phyloP scores from a whole-genome alignment of 1,139 yeast species.

The Meyerozyma elateridarum region DNA sequence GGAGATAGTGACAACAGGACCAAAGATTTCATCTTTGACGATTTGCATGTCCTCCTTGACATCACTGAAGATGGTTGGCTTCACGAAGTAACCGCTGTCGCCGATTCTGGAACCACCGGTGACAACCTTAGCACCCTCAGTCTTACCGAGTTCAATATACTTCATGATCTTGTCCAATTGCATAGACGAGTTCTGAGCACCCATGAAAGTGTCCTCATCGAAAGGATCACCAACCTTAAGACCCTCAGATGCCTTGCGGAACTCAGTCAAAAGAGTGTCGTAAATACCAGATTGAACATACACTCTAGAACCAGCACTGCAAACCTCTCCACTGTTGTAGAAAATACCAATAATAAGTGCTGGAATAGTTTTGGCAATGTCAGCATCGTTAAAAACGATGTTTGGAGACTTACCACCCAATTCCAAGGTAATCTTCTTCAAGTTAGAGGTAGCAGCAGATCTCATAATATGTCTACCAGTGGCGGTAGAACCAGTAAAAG shows the following conservation, averaged over 20 bases:
- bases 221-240: slow-evolving; percentile 69
- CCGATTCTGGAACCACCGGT: slow-evolving; percentile 75
- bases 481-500: slow-evolving; percentile 35
- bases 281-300: slow-evolving; percentile 62
- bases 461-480: slow-evolving; percentile 31
- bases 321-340: slow-evolving; percentile 85
- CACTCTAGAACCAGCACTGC: slow-evolving; percentile 80
- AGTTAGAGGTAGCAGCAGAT: slow-evolving; percentile 25
- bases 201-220: slow-evolving; percentile 67
- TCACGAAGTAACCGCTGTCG: slow-evolving; percentile 67
- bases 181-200: slow-evolving; percentile 74
- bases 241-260: slow-evolving; percentile 55
- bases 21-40: slow-evolving; percentile 77
- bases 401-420: slow-evolving; percentile 34
- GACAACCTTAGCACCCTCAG: slow-evolving; percentile 69
- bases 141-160: slow-evolving; percentile 68
- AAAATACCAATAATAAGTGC: slow-evolving; percentile 59
- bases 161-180: slow-evolving; percentile 73
- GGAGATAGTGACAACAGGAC: slow-evolving; percentile 80
- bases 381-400: slow-evolving; percentile 28
- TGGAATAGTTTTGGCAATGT: slow-evolving; percentile 48
- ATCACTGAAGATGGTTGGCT: slow-evolving; percentile 76
- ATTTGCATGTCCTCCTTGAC: slow-evolving; percentile 65
- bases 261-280: slow-evolving; percentile 54
- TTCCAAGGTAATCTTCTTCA: slow-evolving; percentile 33